These are phyloP conservation scores for Paralagenidium karlingii DNA, from an alignment of 352 stramenopile species.

Conservation along the genomic window DNA sequence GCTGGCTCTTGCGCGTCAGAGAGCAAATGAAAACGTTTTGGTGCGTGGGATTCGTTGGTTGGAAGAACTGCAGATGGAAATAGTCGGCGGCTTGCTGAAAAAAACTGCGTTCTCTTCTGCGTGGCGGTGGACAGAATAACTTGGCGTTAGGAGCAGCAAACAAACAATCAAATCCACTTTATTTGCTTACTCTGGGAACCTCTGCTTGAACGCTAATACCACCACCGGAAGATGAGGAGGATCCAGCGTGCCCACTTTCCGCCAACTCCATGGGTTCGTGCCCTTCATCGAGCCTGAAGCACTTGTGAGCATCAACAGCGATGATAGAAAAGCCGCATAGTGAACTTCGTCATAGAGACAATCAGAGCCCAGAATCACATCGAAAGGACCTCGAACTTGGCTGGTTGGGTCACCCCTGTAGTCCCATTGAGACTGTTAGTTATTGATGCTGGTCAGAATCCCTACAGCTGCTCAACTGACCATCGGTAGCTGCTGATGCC, in stretches of 20 bases:
- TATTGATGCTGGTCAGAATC: background rate
- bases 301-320: constrained; percentile 23
- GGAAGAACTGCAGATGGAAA: background rate
- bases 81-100: background rate
- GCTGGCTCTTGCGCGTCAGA: too few relatives aligned
- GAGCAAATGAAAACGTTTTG: too few relatives aligned
- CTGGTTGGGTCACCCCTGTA: too few relatives aligned
- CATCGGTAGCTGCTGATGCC: background rate
- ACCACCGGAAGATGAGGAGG: too few relatives aligned
- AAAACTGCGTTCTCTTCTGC: background rate
- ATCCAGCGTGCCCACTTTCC: too few relatives aligned
- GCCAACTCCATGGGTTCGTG: too few relatives aligned
- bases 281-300: background rate
- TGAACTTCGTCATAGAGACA: constrained; percentile 46
- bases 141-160: too few relatives aligned
- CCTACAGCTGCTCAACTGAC: background rate
- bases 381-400: background rate
- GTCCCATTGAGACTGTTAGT: too few relatives aligned
- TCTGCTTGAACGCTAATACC: constrained; percentile 65
- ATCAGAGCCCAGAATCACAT: constrained; percentile 41
- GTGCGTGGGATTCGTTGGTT: too few relatives aligned
- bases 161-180: too few relatives aligned
- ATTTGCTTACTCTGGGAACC: constrained; percentile 26
- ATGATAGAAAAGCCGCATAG: constrained; percentile 21
- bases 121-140: too few relatives aligned